These are phyloP conservation scores for Leishmania mexicana DNA, from an alignment of 208 protist species.

Conservation along the genomic window DNA sequence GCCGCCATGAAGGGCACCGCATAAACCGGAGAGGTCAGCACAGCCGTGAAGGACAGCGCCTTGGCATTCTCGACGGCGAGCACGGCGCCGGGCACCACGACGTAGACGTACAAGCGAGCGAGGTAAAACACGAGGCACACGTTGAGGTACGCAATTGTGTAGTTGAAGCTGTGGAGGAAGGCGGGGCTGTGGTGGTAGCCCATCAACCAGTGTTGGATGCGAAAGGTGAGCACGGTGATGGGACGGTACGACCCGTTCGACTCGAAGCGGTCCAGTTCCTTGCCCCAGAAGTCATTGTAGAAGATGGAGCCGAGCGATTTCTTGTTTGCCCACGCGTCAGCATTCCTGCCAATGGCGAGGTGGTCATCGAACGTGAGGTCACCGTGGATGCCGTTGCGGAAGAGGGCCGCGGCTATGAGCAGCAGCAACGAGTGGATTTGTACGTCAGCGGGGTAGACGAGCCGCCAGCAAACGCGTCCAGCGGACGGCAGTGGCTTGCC, in stretches of 20 bases:
- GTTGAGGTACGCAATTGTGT: conserved; percentile 47
- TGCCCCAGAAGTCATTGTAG: conserved; percentile 75
- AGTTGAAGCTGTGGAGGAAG: conserved; percentile 51
- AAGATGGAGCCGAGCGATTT: conserved; percentile 38
- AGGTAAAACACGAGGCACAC: conserved; percentile 49
- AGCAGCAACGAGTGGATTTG: conserved; percentile 23
- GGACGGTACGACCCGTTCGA: conserved; percentile 70
- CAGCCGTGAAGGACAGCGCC: neutral
- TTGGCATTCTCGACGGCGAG: conserved; percentile 1
- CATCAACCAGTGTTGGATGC: conserved; percentile 62
- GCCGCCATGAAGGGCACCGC: conserved; percentile 41
- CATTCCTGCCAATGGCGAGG: conserved; percentile 55
- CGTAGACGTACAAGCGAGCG: conserved; percentile 39
- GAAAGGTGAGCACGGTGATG: conserved; percentile 64
- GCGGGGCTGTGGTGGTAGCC: conserved; percentile 45
- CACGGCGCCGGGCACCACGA: neutral
- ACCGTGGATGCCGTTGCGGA: conserved; percentile 34
- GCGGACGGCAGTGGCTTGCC: neutral
- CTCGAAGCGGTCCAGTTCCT: conserved; percentile 31
- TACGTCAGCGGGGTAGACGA: conserved; percentile 8
- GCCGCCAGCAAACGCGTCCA: conserved; percentile 1
- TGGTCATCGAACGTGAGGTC: conserved; percentile 78
- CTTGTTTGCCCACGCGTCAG: conserved; percentile 36
- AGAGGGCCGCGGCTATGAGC: conserved; percentile 30
- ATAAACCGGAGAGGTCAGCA: conserved; percentile 21